Evolutionary conservation across 2,329 filamentous ascomycete species (phyloP), one percentile per base, ranked within the genome.

Genomic region (Xylaria sp.): DNA sequence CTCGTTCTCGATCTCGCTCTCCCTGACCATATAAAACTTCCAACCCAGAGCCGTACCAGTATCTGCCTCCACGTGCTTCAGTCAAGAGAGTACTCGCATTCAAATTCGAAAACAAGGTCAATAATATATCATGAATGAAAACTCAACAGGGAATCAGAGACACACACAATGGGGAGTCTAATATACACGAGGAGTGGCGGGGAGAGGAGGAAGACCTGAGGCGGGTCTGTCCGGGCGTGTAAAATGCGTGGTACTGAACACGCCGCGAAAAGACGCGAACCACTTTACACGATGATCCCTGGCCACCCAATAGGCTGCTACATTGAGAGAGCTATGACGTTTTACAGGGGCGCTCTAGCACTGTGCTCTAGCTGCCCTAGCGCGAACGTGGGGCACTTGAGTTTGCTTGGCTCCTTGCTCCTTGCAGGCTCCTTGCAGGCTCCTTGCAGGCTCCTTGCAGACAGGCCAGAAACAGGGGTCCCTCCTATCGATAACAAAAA

Each of bases 251-350:
- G 64, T 61, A 61, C 68, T 47, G 54, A 65, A 68, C 63, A 63
- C 62, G 64, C 57, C 69, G 70, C 68, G 68, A 66, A 60, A 71
- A 72, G 69, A 70, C 71, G 71, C 68, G 68, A 69, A 69, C 64
- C 63, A 70, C 70, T 72, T 72, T 70, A 72, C 70, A 72, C 68
- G 70, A 58, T 21, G 27, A 55, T 64, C 40, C 16, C 13, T 27
- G 48, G 6, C 51, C 16, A n/a, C 50, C 69, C 69, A 71, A 71
- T 71, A 37, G 29, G 44, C 53, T 35, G 18, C 21, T 37, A 32
- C 18, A 48, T 51, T 54, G 51, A 25, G 2, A 13, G 50, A 65
- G 59, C 59, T 60, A 68, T 70, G 68, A 70, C 63, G 68, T 68
- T 66, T 18, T 10, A 16, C 60, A 50, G 35, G 61, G n/a, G 27